Percentiles rank a stretch among this genome's conserved stretches.
phyloP scores from a whole-genome alignment of 2,329 filamentous ascomycete genomes.

The Aspergillus quadricinctus region DNA sequence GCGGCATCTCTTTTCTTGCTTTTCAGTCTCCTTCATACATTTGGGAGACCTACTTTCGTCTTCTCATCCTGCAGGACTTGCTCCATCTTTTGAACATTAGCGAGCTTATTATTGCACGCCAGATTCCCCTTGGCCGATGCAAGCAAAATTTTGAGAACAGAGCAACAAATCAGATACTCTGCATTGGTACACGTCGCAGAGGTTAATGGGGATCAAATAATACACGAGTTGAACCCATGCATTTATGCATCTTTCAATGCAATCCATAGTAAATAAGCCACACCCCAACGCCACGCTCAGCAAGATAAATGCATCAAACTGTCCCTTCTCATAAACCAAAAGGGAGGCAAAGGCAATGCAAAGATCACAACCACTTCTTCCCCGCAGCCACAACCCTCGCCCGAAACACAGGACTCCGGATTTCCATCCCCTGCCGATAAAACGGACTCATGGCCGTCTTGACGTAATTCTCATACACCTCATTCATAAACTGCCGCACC shows the following conservation, averaged over 20 bases:
- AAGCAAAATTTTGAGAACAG: background rate
- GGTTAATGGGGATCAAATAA: background rate
- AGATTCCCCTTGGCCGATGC: background rate
- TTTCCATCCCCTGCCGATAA: constrained; percentile 77
- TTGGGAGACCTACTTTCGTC: background rate
- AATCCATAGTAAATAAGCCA: background rate
- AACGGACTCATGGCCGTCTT: constrained; percentile 98
- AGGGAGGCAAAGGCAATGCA: constrained; percentile 3
- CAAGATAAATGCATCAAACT: background rate
- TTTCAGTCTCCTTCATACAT: background rate
- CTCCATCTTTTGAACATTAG: background rate
- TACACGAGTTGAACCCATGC: background rate
- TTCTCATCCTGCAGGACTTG: background rate
- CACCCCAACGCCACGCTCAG: constrained; percentile 20
- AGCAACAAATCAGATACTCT: background rate
- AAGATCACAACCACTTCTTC: constrained; percentile 75
- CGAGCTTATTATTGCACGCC: background rate
- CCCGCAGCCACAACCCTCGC: constrained; percentile 78
- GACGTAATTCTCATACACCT: constrained; percentile 94
- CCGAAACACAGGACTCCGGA: constrained; percentile 82
- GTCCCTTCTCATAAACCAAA: too few species aligned
- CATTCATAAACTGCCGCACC: constrained; percentile 87
- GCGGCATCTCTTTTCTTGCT: background rate
- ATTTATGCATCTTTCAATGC: background rate
- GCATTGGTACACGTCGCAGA: background rate